Conservation (phyloP, 331 rosid species). For the Malus hybrid region DNA sequence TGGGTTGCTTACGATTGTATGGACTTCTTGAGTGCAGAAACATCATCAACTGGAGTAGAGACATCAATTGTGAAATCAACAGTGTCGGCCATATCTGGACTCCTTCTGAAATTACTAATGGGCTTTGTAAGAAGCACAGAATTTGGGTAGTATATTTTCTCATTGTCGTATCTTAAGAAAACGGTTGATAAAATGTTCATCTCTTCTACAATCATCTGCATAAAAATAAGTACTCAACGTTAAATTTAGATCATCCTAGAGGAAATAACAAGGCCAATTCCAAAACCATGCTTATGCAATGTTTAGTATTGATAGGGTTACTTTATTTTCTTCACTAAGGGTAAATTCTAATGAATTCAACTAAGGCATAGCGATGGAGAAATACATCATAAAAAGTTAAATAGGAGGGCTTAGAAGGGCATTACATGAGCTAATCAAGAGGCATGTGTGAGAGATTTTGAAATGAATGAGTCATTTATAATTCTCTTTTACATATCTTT, state of each 20-base stretch:
- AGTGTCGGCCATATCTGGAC: slow-evolving; percentile 75
- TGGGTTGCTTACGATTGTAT: slow-evolving; percentile 51
- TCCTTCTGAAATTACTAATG: slow-evolving; percentile 71
- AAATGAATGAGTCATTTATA: too few species aligned
- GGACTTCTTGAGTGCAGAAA: slow-evolving; percentile 61
- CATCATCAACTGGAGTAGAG: slow-evolving; percentile 56
- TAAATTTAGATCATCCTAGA: neutral
- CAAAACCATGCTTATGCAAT: neutral
- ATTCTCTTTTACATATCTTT: too few species aligned
- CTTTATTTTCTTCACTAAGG: neutral
- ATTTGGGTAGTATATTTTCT: slow-evolving; percentile 80
- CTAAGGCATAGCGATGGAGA: too few species aligned
- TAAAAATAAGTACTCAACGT: neutral
- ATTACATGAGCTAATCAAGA: too few species aligned
- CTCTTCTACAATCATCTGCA: slow-evolving; percentile 83
- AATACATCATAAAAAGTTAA: too few species aligned
- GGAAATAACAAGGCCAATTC: neutral
- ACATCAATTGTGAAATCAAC: slow-evolving; percentile 56
- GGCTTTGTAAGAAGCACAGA: slow-evolving; percentile 68
- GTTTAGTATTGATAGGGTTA: neutral
- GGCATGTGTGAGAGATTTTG: too few species aligned
- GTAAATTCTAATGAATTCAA: too few species aligned
- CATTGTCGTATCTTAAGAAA: slow-evolving; percentile 73
- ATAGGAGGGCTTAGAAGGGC: too few species aligned
- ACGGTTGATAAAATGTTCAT: slow-evolving; percentile 85